Conservation (phyloP, 148 eudicot species). For the Chenopodium berlandieri region DNA sequence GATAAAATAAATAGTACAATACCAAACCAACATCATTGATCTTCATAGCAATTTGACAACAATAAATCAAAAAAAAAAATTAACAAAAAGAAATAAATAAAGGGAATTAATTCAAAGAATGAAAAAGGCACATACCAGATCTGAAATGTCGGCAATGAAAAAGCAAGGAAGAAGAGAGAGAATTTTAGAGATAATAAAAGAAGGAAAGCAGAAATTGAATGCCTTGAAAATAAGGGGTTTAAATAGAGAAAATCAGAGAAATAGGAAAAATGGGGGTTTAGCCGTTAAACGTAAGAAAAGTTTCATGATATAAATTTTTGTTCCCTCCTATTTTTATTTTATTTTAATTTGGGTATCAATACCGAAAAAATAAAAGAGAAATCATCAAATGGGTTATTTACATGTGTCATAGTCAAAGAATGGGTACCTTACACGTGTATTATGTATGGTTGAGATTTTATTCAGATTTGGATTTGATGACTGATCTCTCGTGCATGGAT, state of each 20-base stretch:
- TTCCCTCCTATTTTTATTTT: neutral
- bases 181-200: neutral
- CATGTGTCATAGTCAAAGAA: conserved; percentile 7
- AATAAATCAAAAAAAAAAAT: no score
- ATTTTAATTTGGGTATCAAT: neutral
- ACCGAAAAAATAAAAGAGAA: neutral
- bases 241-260: neutral
- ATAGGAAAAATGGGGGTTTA: neutral
- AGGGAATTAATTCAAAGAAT: neutral
- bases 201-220: neutral
- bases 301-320: neutral
- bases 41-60: no score
- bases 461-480: neutral
- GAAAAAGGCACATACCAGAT: conserved; percentile 14
- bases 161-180: conserved; percentile 10
- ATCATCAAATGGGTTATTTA: neutral
- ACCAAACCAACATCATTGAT: no score
- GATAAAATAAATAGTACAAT: no score
- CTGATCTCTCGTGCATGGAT: no score
- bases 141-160: conserved; percentile 8
- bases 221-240: neutral
- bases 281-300: conserved; percentile 23
- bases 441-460: neutral
- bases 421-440: neutral
- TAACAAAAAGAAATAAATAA: neutral